Conservation (phyloP, 805 yeast species). For the Yamadazyma sp. region DNA sequence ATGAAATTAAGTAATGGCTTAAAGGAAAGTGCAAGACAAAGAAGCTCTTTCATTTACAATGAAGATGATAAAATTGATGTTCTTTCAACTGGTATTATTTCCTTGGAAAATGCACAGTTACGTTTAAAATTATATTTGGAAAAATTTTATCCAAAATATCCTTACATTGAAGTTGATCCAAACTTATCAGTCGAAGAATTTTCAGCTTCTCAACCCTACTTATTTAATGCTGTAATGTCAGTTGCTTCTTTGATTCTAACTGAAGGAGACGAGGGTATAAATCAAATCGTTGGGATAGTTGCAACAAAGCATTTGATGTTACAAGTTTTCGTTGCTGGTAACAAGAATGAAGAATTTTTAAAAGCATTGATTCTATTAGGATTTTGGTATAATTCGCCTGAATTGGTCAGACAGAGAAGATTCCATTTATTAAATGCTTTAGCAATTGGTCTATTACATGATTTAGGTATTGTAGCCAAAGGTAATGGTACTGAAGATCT, state of each 20-base stretch:
- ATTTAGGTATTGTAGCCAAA: conserved; percentile 66
- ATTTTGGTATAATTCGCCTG: conserved; percentile 83
- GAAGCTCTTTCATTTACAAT: conserved; percentile 29
- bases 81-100: conserved; percentile 54
- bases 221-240: conserved; percentile 65
- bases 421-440: conserved; percentile 66
- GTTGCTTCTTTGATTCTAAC: conserved; percentile 47
- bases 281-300: conserved; percentile 49
- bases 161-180: conserved; percentile 55
- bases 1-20: conserved; percentile 45
- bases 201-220: conserved; percentile 51
- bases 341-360: conserved; percentile 65
- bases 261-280: conserved; percentile 34
- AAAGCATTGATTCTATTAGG: conserved; percentile 59
- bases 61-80: conserved; percentile 40
- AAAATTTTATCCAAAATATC: conserved; percentile 46
- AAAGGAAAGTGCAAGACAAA: conserved; percentile 43
- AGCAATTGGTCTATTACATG: conserved; percentile 67
- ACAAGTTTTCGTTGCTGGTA: conserved; percentile 67
- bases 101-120: conserved; percentile 54
- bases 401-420: conserved; percentile 73
- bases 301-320: conserved; percentile 49
- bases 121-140: conserved; percentile 51
- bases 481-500: conserved; percentile 18
- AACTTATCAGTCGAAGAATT: conserved; percentile 45